A percentile compares a stretch with the other conserved stretches of the same genome.
These are phyloP conservation scores for Picocystis sp. DNA, from an alignment of 163 green algal species.

Conservation along the genomic window DNA sequence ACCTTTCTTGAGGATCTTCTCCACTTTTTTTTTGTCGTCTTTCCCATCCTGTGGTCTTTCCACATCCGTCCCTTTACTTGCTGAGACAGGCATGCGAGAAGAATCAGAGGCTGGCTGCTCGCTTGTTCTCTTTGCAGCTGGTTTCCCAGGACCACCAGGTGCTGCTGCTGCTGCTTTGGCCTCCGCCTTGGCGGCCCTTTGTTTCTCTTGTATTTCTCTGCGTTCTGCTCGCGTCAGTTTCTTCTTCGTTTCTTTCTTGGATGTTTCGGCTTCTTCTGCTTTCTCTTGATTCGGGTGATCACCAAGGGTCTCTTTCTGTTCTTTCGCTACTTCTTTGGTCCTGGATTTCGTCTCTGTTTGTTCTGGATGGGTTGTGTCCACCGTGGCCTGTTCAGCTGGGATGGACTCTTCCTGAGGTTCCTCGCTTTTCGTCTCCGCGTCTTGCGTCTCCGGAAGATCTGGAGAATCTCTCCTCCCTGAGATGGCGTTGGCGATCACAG, in stretches of 20 bases:
- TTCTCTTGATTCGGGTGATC: too few relatives aligned
- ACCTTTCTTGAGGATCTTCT: slow-evolving; percentile 6
- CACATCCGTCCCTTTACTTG: background rate
- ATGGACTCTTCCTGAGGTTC: background rate
- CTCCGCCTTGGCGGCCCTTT: slow-evolving; percentile 68
- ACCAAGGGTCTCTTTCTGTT: too few relatives aligned
- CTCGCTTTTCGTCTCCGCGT: background rate
- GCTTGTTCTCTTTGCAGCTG: background rate
- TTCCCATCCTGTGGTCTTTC: slow-evolving; percentile 1
- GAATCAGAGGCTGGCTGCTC: background rate
- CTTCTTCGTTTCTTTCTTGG: slow-evolving; percentile 9
- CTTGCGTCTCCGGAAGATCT: too few relatives aligned
- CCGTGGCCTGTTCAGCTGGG: background rate
- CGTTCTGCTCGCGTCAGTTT: slow-evolving; percentile 26
- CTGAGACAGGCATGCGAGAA: background rate
- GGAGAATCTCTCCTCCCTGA: too few relatives aligned
- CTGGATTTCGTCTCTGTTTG: too few relatives aligned
- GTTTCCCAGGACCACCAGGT: slow-evolving; percentile 12
- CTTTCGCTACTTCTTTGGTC: too few relatives aligned
- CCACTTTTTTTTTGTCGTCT: slow-evolving; percentile 2
- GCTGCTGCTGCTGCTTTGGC: slow-evolving; percentile 19
- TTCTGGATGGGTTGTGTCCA: too few relatives aligned
- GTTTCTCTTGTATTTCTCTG: slow-evolving; percentile 51
- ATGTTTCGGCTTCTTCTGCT: background rate
- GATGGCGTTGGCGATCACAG: too few relatives aligned